phyloP scores from a whole-genome alignment of 2,329 filamentous ascomycete genomes.

The Ophiosphaerella herpotricha region DNA sequence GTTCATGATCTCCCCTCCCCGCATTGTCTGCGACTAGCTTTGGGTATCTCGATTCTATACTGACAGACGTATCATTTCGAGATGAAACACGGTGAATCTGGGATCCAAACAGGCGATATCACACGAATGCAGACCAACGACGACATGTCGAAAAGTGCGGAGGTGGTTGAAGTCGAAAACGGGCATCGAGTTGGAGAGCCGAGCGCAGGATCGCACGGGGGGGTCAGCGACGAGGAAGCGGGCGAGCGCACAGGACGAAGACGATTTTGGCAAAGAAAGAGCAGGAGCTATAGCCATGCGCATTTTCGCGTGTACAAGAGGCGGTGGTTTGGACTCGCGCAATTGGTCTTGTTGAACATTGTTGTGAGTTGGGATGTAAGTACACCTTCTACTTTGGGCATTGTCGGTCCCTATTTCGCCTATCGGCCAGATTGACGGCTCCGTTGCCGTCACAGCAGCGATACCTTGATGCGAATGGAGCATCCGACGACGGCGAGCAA shows the following conservation, averaged over 20 bases:
- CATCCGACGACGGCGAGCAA: no score
- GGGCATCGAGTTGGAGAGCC: not conserved
- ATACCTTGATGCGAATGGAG: no score
- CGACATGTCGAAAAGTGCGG: constrained; percentile 17
- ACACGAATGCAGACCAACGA: constrained; percentile 14
- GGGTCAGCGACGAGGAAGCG: constrained; percentile 4
- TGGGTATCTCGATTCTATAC: not conserved
- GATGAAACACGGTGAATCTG: constrained; percentile 8
- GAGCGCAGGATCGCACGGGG: constrained; percentile 3
- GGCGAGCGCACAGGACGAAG: constrained; percentile 1
- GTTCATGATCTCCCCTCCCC: not conserved
- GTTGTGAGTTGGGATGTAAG: constrained; percentile 94
- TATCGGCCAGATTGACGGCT: not conserved
- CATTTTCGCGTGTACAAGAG: constrained; percentile 71
- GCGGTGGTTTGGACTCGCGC: constrained; percentile 83
- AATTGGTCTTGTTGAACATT: constrained; percentile 86
- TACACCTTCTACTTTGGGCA: constrained; percentile 27
- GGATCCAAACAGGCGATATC: constrained; percentile 28
- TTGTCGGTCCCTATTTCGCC: not conserved
- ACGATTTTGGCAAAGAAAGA: constrained; percentile 10
- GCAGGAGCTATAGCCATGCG: constrained; percentile 32
- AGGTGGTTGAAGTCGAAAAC: constrained; percentile 4
- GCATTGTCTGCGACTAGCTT: not conserved
- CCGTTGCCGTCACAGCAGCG: no score
- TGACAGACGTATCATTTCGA: not conserved